Conservation (phyloP, 2,329 filamentous ascomycete genomes). For the Daldinia sp. region DNA sequence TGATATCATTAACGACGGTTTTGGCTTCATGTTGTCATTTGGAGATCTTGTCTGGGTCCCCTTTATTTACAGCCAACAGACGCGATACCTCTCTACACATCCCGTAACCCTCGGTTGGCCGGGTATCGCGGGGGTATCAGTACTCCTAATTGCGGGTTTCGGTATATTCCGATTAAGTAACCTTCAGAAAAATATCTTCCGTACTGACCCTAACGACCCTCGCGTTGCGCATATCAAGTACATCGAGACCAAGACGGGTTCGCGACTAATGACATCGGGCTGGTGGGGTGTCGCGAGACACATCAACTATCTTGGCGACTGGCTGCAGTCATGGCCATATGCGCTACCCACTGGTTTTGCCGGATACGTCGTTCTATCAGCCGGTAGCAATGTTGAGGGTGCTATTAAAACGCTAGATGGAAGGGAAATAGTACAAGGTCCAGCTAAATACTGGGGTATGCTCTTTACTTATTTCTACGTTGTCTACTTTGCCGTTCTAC, state of each 20-base stretch:
- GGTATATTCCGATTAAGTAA: constrained; percentile 94
- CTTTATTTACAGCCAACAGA: constrained; percentile 85
- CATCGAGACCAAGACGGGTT: constrained; percentile 84
- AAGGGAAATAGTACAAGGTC: constrained; percentile 73
- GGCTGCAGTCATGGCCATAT: constrained; percentile 93
- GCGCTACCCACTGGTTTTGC: constrained; percentile 85
- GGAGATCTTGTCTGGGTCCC: constrained; percentile 94
- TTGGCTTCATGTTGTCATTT: constrained; percentile 94
- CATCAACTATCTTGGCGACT: constrained; percentile 96
- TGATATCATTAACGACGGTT: constrained; percentile 91
- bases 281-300: constrained; percentile 95
- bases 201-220: constrained; percentile 84
- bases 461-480: constrained; percentile 95
- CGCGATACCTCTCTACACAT: constrained; percentile 83
- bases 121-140: constrained; percentile 71
- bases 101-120: constrained; percentile 78
- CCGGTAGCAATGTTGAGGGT: constrained; percentile 59
- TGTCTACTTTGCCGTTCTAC: constrained; percentile 85
- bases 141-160: constrained; percentile 77
- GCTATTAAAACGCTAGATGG: constrained; percentile 67
- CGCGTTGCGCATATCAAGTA: constrained; percentile 81
- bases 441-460: constrained; percentile 83
- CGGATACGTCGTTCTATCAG: constrained; percentile 76
- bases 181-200: constrained; percentile 93
- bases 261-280: constrained; percentile 80